Evolutionary conservation across 352 stramenopile species (phyloP).

Genomic region (Pythium catenulatum): DNA sequence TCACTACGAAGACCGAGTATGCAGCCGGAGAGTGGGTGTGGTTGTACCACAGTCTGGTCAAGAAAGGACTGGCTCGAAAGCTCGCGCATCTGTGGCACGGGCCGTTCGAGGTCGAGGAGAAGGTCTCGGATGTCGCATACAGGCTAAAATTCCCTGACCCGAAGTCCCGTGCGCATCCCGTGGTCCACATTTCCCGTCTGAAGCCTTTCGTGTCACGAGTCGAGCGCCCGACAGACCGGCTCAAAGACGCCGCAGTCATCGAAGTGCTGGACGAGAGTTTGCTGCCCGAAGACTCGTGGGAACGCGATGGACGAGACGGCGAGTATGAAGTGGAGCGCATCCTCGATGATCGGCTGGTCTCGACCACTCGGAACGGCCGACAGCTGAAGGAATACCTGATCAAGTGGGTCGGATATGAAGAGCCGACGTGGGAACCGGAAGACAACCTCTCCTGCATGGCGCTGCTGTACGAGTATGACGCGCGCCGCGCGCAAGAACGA

Average conservation of each 20-base stretch:
- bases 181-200: constrained; percentile 31
- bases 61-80: not conserved
- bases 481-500: constrained; percentile 12
- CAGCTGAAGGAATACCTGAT: constrained; percentile 54
- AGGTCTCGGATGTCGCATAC: constrained; percentile 12
- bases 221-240: not conserved
- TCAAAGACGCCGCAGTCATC: not conserved
- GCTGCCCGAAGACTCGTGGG: constrained; percentile 32
- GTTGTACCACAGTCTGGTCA: constrained; percentile 24
- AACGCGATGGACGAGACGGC: not conserved
- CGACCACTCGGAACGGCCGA: constrained; percentile 22
- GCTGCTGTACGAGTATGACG: constrained; percentile 33
- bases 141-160: constrained; percentile 5
- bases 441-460: constrained; percentile 36
- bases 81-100: constrained; percentile 33
- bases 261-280: constrained; percentile 17
- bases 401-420: constrained; percentile 31
- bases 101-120: constrained; percentile 13
- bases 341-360: not conserved
- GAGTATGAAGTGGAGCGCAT: constrained; percentile 45
- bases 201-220: constrained; percentile 37
- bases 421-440: constrained; percentile 50
- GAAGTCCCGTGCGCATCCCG: not conserved
- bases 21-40: constrained; percentile 2
- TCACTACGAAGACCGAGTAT: not conserved